These are phyloP conservation scores for Biscutella auriculata DNA, from an alignment of 441 rosid species.

Conservation along the genomic window DNA sequence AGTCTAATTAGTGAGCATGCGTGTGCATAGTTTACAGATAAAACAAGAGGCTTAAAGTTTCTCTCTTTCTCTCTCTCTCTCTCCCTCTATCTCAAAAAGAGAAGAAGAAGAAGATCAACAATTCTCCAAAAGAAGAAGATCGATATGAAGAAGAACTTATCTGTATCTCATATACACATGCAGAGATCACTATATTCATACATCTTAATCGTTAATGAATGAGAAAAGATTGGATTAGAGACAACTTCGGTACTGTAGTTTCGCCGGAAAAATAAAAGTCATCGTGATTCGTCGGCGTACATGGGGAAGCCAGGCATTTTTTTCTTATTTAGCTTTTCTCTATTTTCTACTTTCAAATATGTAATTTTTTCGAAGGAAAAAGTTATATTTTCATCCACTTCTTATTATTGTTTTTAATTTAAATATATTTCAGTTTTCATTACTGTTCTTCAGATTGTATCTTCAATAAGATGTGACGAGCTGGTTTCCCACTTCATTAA, in stretches of 20 bases:
- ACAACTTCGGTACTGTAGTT: slow-evolving; percentile 10
- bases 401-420: not conserved
- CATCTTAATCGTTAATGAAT: not conserved
- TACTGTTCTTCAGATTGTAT: not conserved
- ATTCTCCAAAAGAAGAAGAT: not conserved
- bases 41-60: slow-evolving; percentile 4
- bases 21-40: not conserved
- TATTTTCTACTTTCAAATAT: not conserved
- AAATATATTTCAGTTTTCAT: not conserved
- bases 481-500: slow-evolving; percentile 3
- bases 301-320: slow-evolving; percentile 27
- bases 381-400: not conserved
- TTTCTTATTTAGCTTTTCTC: not conserved
- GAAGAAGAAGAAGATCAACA: not conserved
- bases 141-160: not conserved
- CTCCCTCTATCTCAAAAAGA: not conserved
- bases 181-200: not conserved
- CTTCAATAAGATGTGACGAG: not conserved
- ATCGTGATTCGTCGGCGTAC: slow-evolving; percentile 16
- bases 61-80: not conserved
- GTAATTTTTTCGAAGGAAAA: not conserved
- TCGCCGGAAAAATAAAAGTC: slow-evolving; percentile 13
- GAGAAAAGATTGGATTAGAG: slow-evolving; percentile 6
- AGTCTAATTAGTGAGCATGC: not conserved
- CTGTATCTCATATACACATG: not conserved